These are phyloP conservation scores for Chlamydomonas sphaeroides DNA, from an alignment of 139 green algal species.

Conservation along the genomic window DNA sequence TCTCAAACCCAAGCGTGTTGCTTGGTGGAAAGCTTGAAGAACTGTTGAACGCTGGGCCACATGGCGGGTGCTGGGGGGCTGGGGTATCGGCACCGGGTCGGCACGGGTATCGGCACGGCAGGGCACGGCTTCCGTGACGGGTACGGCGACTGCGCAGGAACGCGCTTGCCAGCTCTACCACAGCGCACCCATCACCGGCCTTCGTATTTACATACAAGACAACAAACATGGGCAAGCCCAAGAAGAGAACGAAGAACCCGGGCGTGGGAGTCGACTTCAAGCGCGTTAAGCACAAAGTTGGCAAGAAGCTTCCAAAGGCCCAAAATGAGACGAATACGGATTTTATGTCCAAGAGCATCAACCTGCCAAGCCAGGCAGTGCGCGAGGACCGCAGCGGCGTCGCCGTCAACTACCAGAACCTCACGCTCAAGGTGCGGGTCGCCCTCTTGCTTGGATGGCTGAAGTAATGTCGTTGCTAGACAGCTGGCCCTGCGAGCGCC, in stretches of 20 bases:
- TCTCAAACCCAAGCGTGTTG: no score
- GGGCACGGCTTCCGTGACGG: no score
- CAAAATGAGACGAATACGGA: constrained; percentile 85
- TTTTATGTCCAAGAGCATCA: constrained; percentile 74
- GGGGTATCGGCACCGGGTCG: no score
- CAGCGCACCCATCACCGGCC: no score
- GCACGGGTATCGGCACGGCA: no score
- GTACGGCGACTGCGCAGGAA: no score
- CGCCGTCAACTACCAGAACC: constrained; percentile 77
- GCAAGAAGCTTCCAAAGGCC: constrained; percentile 83
- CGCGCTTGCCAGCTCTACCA: no score
- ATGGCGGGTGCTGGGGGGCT: no score
- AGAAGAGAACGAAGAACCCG: constrained; percentile 73
- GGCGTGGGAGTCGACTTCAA: constrained; percentile 91
- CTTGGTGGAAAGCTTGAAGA: no score
- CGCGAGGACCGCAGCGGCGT: constrained; percentile 69
- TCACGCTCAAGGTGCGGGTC: constrained; percentile 85
- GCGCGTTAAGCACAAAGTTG: constrained; percentile 85
- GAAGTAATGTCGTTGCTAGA: no score
- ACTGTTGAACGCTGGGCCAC: no score
- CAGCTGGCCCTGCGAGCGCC: no score
- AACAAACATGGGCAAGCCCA: constrained; percentile 17
- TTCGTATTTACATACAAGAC: not conserved
- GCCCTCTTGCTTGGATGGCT: not conserved
- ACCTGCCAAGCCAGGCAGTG: constrained; percentile 73